Percentiles rank a stretch among this genome's conserved stretches.
phyloP scores from a whole-genome alignment of 176 grass and related monocot species.

The barley (Hordeum vulgare) region DNA sequence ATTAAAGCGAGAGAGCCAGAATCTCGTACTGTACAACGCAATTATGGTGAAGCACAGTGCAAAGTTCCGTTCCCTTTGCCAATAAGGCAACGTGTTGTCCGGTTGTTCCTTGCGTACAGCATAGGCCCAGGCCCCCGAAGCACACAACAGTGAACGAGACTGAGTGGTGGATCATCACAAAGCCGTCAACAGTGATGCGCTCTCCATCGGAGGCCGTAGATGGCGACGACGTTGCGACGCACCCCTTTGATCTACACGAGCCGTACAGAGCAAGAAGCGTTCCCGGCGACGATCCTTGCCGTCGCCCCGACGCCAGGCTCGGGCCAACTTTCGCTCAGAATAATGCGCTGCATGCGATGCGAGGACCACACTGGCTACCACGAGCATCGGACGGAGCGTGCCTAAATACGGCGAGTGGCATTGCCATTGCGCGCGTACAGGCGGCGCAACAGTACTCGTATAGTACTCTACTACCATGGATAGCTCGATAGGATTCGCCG shows the following conservation, averaged over 20 bases:
- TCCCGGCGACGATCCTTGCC: conserved; percentile 37
- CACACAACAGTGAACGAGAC: not conserved
- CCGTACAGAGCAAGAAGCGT: conserved; percentile 19
- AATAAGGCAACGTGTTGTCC: not conserved
- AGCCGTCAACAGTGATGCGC: not conserved
- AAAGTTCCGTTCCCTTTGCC: not conserved
- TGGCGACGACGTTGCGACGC: not conserved
- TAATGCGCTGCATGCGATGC: not conserved
- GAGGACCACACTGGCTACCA: conserved; percentile 6
- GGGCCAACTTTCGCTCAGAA: conserved; percentile 24
- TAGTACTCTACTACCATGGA: not conserved
- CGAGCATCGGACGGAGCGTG: not conserved
- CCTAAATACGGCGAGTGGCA: conserved; percentile 13
- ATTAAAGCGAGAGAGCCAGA: not conserved
- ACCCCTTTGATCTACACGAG: not conserved
- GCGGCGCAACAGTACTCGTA: not conserved
- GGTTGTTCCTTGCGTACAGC: conserved; percentile 12
- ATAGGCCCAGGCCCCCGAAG: not conserved
- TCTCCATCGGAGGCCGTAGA: not conserved
- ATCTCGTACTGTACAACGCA: not conserved
- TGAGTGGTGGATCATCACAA: not conserved
- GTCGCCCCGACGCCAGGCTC: conserved; percentile 41
- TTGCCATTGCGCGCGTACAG: not conserved
- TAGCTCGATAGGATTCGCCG: not conserved
- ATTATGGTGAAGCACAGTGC: not conserved